Evolutionary conservation across 176 grass and related monocot genomes (phyloP).

Genomic region (Eremochloa ophiuroides): DNA sequence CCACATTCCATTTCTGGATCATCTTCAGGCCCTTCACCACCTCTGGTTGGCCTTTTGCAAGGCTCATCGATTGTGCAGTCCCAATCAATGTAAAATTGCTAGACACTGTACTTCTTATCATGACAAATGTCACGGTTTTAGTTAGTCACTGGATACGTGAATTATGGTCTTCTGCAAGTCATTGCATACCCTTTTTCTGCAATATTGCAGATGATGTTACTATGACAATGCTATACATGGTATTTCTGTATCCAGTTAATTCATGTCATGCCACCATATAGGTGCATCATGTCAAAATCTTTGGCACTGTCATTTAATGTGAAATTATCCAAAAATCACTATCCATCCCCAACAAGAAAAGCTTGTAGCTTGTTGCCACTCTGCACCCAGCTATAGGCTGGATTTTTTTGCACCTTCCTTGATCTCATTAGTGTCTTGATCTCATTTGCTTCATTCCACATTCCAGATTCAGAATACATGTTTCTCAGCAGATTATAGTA

Average conservation of each 20-base stretch:
- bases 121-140: background rate
- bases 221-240: background rate
- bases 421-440: slow-evolving; percentile 77
- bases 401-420: slow-evolving; percentile 74
- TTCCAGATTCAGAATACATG: slow-evolving; percentile 78
- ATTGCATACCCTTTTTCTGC: background rate
- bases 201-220: background rate
- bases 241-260: background rate
- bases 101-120: background rate
- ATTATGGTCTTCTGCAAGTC: background rate
- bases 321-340: slow-evolving; percentile 4
- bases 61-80: slow-evolving; percentile 63
- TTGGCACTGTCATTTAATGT: background rate
- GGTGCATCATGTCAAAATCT: background rate
- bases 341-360: slow-evolving; percentile 48
- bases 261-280: background rate
- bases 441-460: slow-evolving; percentile 66
- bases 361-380: slow-evolving; percentile 42
- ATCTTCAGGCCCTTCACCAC: slow-evolving; percentile 70
- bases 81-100: slow-evolving; percentile 19
- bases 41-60: slow-evolving; percentile 68
- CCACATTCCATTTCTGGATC: slow-evolving; percentile 43
- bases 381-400: slow-evolving; percentile 82
- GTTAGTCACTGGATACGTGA: background rate
- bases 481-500: slow-evolving; percentile 81